These are phyloP conservation scores for Claviceps fusiformis DNA, from an alignment of 2,329 filamentous ascomycete species.

Conservation along the genomic window DNA sequence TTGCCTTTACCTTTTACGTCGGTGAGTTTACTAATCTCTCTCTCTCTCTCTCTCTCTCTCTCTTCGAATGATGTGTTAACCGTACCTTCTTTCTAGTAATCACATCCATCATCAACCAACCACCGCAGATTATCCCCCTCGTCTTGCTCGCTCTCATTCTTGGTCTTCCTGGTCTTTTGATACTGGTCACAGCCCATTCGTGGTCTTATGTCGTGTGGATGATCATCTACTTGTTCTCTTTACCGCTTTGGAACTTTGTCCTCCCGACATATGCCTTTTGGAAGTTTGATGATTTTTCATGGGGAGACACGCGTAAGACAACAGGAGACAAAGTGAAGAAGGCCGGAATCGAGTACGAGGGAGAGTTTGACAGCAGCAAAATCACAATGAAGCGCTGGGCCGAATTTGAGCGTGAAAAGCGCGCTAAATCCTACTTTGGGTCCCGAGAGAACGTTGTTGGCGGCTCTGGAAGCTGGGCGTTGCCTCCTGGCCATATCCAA, in stretches of 20 bases:
- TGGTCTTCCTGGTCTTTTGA: conserved; percentile 81
- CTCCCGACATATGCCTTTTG: conserved; percentile 91
- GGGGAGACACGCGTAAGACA: conserved; percentile 96
- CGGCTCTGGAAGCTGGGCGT: conserved; percentile 28
- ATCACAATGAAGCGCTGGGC: conserved; percentile 99
- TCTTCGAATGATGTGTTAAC: neutral
- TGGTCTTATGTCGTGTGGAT: conserved; percentile 93
- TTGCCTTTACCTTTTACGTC: conserved; percentile 93
- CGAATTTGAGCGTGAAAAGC: conserved; percentile 70
- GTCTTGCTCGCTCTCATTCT: conserved; percentile 81
- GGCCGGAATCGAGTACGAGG: conserved; percentile 73
- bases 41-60: neutral
- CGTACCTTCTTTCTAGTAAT: conserved; percentile 41
- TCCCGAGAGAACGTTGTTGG: conserved; percentile 36
- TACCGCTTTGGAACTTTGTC: conserved; percentile 96
- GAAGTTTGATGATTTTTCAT: conserved; percentile 99
- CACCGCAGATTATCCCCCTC: conserved; percentile 77
- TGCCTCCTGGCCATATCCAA: conserved; percentile 29
- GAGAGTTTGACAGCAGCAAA: conserved; percentile 95
- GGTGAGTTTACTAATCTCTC: conserved; percentile 29
- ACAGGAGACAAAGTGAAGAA: conserved; percentile 82
- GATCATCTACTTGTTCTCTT: conserved; percentile 83
- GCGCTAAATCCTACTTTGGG: conserved; percentile 37
- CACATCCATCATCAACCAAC: conserved; percentile 66
- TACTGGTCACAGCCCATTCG: conserved; percentile 85